Evolutionary conservation across 2,329 filamentous ascomycete species (phyloP).

Genomic region (Cladorrhinum sp.): DNA sequence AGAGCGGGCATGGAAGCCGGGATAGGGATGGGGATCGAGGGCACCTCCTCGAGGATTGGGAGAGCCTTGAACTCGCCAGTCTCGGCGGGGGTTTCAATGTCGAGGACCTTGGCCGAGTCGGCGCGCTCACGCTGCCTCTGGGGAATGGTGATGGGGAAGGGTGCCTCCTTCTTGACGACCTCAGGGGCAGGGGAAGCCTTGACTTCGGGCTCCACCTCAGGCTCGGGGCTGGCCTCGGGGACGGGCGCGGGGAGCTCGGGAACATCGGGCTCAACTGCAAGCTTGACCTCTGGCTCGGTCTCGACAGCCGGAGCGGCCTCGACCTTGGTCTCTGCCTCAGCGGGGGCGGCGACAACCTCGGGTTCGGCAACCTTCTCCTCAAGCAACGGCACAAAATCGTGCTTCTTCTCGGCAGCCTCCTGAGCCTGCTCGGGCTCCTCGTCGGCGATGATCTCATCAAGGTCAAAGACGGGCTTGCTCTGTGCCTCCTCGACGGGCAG

Average conservation of each 20-base stretch:
- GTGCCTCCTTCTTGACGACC: neutral
- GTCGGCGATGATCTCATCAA: slow-evolving; percentile 1
- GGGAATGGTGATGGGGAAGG: neutral
- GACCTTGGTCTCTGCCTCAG: neutral
- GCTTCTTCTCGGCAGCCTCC: neutral
- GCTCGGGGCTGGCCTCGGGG: neutral
- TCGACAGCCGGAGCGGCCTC: slow-evolving; percentile 3
- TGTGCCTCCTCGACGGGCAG: slow-evolving; percentile 7
- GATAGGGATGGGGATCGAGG: neutral
- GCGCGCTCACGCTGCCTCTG: slow-evolving; percentile 5
- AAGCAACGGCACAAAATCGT: neutral
- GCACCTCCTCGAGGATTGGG: slow-evolving; percentile 4
- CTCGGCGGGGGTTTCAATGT: slow-evolving; percentile 5
- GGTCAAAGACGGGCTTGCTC: slow-evolving; percentile 4
- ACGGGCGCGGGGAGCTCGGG: too few species aligned
- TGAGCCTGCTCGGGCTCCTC: neutral
- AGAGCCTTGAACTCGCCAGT: slow-evolving; percentile 2
- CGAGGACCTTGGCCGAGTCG: slow-evolving; percentile 10
- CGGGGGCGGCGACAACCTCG: neutral
- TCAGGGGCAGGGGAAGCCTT: slow-evolving; percentile 1
- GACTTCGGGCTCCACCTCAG: slow-evolving; percentile 3
- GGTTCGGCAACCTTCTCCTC: neutral
- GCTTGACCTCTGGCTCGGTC: slow-evolving; percentile 6
- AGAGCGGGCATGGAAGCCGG: slow-evolving; percentile 1
- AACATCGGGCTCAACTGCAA: slow-evolving; percentile 5